These are phyloP conservation scores for Pythium phragmiticola DNA, from an alignment of 352 stramenopile species.

Conservation along the genomic window DNA sequence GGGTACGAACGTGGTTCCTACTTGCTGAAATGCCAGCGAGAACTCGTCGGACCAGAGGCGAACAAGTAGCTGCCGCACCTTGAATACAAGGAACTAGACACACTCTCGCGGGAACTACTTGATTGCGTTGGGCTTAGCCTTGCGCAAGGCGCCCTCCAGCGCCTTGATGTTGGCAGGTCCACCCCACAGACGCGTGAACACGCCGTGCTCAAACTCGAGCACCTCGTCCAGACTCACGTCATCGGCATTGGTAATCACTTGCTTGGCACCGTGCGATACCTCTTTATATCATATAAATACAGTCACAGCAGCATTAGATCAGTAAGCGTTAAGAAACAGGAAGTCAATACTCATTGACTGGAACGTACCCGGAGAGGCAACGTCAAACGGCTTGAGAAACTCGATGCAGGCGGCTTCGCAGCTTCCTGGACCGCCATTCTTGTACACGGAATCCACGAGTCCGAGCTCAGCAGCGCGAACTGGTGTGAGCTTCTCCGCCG, in stretches of 20 bases:
- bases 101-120: neutral
- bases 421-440: conserved; percentile 27
- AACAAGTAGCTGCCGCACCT: neutral
- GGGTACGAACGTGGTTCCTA: conserved; percentile 48
- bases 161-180: conserved; percentile 73
- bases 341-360: neutral
- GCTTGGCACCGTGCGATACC: conserved; percentile 69
- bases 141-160: conserved; percentile 48
- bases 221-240: conserved; percentile 65
- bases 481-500: conserved; percentile 53
- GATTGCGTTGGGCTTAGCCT: conserved; percentile 20
- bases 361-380: conserved; percentile 48
- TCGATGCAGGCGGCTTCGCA: conserved; percentile 32
- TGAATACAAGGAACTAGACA: neutral
- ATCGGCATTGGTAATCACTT: conserved; percentile 67
- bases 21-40: conserved; percentile 29
- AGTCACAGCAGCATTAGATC: neutral
- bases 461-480: conserved; percentile 52
- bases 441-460: conserved; percentile 66
- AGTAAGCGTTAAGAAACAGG: neutral
- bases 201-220: conserved; percentile 55
- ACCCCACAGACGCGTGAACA: conserved; percentile 74
- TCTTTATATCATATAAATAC: conserved; percentile 30
- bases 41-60: too few species aligned
- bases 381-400: conserved; percentile 61